Evolutionary conservation across 306 rosid species (phyloP), one percentile per base, ranked within the genome.

Genomic region (Vigna angularis): DNA sequence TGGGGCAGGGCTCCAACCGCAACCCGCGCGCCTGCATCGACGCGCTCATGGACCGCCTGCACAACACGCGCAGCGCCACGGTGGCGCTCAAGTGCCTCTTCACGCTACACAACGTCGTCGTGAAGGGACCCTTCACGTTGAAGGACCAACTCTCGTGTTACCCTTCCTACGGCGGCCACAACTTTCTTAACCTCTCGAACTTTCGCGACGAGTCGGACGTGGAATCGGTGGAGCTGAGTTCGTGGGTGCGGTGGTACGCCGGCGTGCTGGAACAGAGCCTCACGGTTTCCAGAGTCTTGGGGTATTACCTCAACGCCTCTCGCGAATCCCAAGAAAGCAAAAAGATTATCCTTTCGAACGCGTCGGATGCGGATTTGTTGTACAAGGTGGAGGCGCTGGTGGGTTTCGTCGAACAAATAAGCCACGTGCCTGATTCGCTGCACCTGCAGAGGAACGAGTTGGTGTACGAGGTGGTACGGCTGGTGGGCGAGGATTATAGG

Each of bases 161-260:
- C 83, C 93, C 97, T 49, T 83, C 80, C 14, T 75, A 77, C 5
- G 97, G 97, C 0, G 97, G 95, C n/a, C 84, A 66, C 18, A 94
- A 94, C 26, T 87, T 89, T 50, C 91, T 94, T 3, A 94, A 94
- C 55, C 81, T 95, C 1, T 85, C 96, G 0, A 59, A 52, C 15
- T 95, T 93, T 65, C 85, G 89, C 14, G 97, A 91, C 78, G 79
- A 84, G 18, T 89, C 93, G 45, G 89, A 85, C 55, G 3, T 69
- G 12, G 85, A 61, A 26, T 75, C 84, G 63, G 11, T 81, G 45
- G 83, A 86, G 38, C 74, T 89, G 22, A 86, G 96, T 24, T 76
- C 85, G 0, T 95, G 99, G 98, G 99, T 91, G 14, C 84, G 97
- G 30, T 95, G 98, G 99, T 91, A 86, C 53, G 96, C 96, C 0